phyloP scores from a whole-genome alignment of 2,329 filamentous ascomycete genomes.

The Colletotrichum filicis region DNA sequence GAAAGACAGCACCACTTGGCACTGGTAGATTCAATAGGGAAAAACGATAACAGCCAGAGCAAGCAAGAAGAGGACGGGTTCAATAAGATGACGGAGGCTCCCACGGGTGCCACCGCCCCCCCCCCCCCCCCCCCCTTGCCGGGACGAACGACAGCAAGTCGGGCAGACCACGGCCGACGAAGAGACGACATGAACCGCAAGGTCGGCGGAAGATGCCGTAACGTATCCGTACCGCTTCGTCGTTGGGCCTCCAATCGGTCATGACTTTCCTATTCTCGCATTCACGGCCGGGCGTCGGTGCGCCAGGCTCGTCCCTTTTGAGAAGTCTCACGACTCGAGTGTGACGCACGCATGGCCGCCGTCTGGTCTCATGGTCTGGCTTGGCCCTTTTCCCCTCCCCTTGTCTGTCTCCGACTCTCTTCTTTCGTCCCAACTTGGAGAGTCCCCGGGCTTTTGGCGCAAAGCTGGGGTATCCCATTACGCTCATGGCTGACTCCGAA shows the following conservation, averaged over 20 bases:
- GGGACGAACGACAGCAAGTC: constrained; percentile 11
- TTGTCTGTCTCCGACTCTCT: not conserved
- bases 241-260: not conserved
- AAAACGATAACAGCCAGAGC: not conserved
- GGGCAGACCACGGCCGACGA: not conserved
- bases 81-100: constrained; percentile 12
- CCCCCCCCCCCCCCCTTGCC: not conserved
- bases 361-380: constrained; percentile 28
- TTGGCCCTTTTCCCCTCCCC: not conserved
- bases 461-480: constrained; percentile 14
- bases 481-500: constrained; percentile 9
- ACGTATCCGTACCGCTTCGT: not conserved
- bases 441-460: not conserved
- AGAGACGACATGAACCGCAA: constrained; percentile 31
- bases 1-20: not conserved
- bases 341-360: constrained; percentile 24
- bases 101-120: not conserved
- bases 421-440: constrained; percentile 25
- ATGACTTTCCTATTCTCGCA: constrained; percentile 18
- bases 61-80: not conserved
- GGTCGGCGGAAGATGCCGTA: constrained; percentile 14
- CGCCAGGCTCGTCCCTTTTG: not conserved
- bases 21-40: not conserved
- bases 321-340: constrained; percentile 17
- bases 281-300: not conserved